Evolutionary conservation across 805 yeast genomes (phyloP).

Genomic region (Hanseniaspora vineae): DNA sequence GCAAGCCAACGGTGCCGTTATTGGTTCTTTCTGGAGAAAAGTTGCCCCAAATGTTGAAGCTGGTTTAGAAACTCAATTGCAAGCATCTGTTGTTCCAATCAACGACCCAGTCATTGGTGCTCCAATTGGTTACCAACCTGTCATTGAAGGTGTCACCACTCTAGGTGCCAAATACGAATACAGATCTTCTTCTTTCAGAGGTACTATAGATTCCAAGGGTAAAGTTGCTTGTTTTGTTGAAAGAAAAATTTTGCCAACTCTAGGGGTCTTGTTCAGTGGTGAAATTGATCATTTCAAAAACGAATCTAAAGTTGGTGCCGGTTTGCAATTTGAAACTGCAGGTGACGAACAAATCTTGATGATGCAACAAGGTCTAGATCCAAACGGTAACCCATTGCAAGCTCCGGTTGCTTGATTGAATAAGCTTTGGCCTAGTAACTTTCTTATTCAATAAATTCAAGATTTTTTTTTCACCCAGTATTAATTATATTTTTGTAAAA

Average conservation of each 20-base stretch:
- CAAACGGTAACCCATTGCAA: slow-evolving; percentile 75
- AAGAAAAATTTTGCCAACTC: slow-evolving; percentile 85
- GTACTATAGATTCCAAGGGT: slow-evolving; percentile 85
- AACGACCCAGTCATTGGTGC: slow-evolving; percentile 64
- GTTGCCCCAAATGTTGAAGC: slow-evolving; percentile 90
- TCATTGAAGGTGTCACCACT: slow-evolving; percentile 83
- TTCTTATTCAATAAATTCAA: too few species aligned
- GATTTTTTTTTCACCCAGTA: too few species aligned
- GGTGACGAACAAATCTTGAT: slow-evolving; percentile 86
- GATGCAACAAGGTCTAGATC: slow-evolving; percentile 84
- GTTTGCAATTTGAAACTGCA: slow-evolving; percentile 89
- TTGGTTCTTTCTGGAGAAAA: slow-evolving; percentile 88
- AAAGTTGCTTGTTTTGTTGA: slow-evolving; percentile 85
- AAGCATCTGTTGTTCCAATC: slow-evolving; percentile 63
- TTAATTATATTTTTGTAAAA: too few species aligned
- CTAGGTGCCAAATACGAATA: slow-evolving; percentile 96
- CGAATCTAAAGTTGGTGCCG: slow-evolving; percentile 78
- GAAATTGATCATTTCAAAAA: slow-evolving; percentile 80
- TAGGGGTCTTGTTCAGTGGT: slow-evolving; percentile 78
- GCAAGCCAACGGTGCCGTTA: slow-evolving; percentile 82
- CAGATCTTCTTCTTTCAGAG: slow-evolving; percentile 91
- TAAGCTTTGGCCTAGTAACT: too few species aligned
- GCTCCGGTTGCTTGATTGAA: slow-evolving; percentile 35
- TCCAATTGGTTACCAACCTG: slow-evolving; percentile 72
- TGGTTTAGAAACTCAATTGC: slow-evolving; percentile 77